Evolutionary conservation across 306 rosid genomes (phyloP).

Genomic region (Potentilla sterilis): DNA sequence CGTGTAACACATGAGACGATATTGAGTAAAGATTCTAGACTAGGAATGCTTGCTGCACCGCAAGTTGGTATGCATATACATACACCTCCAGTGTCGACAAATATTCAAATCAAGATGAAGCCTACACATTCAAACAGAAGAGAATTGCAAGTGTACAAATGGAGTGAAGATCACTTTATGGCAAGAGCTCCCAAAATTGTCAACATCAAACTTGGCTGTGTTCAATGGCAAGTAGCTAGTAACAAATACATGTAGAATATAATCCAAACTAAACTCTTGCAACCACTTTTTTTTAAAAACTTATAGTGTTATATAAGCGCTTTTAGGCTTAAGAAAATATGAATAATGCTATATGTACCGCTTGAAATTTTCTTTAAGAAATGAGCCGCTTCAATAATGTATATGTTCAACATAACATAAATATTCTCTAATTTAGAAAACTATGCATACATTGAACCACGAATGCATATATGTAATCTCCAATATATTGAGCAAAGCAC

Average conservation of each 20-base stretch:
- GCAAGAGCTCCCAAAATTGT: background rate
- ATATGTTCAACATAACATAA: background rate
- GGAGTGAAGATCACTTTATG: background rate
- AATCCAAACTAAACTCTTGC: background rate
- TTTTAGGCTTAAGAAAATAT: background rate
- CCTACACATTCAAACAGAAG: background rate
- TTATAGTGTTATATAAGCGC: background rate
- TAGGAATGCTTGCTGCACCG: background rate
- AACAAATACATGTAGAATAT: background rate
- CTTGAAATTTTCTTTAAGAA: background rate
- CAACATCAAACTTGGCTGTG: background rate
- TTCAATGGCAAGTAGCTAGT: background rate
- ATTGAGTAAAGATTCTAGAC: background rate
- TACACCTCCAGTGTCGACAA: background rate
- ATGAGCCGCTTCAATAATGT: background rate
- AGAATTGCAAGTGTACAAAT: background rate
- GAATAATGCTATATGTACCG: too few species aligned
- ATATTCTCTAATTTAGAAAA: background rate
- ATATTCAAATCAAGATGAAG: background rate
- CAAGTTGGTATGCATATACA: background rate
- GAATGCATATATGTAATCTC: background rate
- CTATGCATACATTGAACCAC: background rate
- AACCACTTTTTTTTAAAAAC: background rate
- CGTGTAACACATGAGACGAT: background rate
- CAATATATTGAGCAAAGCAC: background rate